A percentile compares a stretch with the other conserved stretches of the same genome.
Evolutionary conservation across 2,329 filamentous ascomycete genomes (phyloP).

Genomic region (Diaporthe ampelina): DNA sequence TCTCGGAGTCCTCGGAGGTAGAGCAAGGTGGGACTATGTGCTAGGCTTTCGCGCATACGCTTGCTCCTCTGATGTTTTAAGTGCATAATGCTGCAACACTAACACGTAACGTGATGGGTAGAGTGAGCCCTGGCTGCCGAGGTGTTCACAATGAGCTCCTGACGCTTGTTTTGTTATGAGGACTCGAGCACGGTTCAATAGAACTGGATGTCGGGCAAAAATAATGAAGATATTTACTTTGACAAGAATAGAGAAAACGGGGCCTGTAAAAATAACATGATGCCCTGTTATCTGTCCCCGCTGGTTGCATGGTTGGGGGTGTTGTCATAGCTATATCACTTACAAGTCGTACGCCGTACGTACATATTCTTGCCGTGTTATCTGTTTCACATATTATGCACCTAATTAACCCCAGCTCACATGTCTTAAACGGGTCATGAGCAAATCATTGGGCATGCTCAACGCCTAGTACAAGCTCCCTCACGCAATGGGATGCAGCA

Average conservation of each 20-base stretch:
- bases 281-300: not conserved
- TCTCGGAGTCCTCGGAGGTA: not conserved
- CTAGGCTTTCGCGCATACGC: not conserved
- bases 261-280: not conserved
- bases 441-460: too few relatives aligned
- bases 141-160: not conserved
- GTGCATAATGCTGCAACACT: not conserved
- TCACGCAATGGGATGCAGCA: not conserved
- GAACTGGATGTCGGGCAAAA: too few relatives aligned
- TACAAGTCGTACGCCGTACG: too few relatives aligned
- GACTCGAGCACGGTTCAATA: too few relatives aligned
- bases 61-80: not conserved
- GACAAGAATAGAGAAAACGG: not conserved
- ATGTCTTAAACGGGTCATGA: not conserved
- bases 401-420: too few relatives aligned
- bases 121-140: not conserved
- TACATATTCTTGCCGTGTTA: too few relatives aligned
- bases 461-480: not conserved
- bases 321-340: too few relatives aligned
- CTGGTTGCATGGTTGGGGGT: not conserved
- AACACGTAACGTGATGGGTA: not conserved
- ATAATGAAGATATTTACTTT: too few relatives aligned
- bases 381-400: too few relatives aligned
- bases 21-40: not conserved
- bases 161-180: not conserved